phyloP scores from a whole-genome alignment of 179 eudicot genomes.

The Patellifolia procumbens region DNA sequence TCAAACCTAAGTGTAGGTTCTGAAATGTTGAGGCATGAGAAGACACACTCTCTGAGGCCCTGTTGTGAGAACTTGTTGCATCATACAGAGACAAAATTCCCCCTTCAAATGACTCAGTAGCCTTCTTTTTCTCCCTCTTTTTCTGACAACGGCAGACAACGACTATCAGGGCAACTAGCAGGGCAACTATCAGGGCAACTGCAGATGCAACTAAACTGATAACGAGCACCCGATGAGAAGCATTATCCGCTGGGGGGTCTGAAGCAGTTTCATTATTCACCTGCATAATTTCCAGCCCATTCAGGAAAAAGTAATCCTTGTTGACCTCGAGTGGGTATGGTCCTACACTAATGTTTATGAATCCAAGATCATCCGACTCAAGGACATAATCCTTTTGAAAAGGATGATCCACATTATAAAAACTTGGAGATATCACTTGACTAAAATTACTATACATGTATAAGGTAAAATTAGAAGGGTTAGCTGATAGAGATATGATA shows the following conservation, averaged over 20 bases:
- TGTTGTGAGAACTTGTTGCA: constrained; percentile 32
- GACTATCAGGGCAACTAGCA: constrained; percentile 17
- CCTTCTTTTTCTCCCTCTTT: constrained; percentile 28
- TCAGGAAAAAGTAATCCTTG: constrained; percentile 34
- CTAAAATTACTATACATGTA: constrained; percentile 30
- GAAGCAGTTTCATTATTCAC: constrained; percentile 21
- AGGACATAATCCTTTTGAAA: constrained; percentile 50
- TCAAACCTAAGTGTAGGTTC: constrained; percentile 48
- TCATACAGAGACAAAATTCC: constrained; percentile 28
- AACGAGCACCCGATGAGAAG: constrained; percentile 12
- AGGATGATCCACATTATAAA: constrained; percentile 31
- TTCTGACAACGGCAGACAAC: constrained; percentile 20
- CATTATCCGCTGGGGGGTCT: neutral
- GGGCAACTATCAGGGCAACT: constrained; percentile 19
- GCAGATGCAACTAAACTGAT: constrained; percentile 37
- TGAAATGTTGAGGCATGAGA: constrained; percentile 26
- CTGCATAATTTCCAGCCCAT: constrained; percentile 72
- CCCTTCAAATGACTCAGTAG: constrained; percentile 36
- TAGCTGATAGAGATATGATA: constrained; percentile 12
- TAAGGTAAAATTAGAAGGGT: constrained; percentile 20
- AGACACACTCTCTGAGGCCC: constrained; percentile 29
- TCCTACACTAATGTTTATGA: constrained; percentile 43
- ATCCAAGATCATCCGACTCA: constrained; percentile 37
- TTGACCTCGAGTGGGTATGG: neutral
- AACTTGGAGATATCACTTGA: constrained; percentile 10